Evolutionary conservation across 2,329 filamentous ascomycete genomes (phyloP).

Genomic region (Fusarium virguliforme): DNA sequence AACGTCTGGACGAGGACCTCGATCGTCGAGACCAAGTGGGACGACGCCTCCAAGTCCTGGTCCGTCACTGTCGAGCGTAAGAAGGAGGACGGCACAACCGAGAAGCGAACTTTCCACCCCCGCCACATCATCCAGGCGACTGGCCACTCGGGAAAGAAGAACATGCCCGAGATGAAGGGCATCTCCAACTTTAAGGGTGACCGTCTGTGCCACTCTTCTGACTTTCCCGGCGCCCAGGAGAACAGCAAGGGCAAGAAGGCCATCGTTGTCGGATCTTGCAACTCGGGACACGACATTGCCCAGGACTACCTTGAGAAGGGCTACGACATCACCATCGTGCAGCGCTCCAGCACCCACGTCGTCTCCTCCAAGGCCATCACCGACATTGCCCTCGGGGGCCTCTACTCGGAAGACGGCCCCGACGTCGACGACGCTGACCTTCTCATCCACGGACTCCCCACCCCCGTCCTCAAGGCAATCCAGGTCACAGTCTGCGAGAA

Average conservation of each 20-base stretch:
- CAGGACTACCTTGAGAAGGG: conserved; percentile 79
- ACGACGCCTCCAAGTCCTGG: conserved; percentile 68
- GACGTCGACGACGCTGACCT: conserved; percentile 78
- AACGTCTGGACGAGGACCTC: conserved; percentile 75
- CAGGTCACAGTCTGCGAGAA: conserved; percentile 62
- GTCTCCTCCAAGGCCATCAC: conserved; percentile 70
- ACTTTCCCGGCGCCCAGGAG: conserved; percentile 69
- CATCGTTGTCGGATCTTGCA: conserved; percentile 78
- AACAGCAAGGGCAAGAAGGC: conserved; percentile 70
- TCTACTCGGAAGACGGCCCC: conserved; percentile 69
- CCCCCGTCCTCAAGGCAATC: conserved; percentile 72
- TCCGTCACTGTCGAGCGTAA: conserved; percentile 68
- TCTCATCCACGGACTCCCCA: conserved; percentile 70
- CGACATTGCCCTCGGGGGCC: conserved; percentile 67
- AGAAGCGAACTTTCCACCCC: conserved; percentile 72
- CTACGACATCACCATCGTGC: conserved; percentile 78
- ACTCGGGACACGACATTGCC: conserved; percentile 79
- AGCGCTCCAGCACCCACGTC: conserved; percentile 77
- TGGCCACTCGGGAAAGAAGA: conserved; percentile 78
- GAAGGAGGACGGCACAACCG: conserved; percentile 63
- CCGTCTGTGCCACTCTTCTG: conserved; percentile 74
- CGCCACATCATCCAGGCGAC: conserved; percentile 78
- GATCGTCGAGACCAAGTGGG: conserved; percentile 65
- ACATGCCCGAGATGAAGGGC: conserved; percentile 72
- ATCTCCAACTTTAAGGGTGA: conserved; percentile 72